phyloP scores from a whole-genome alignment of 352 stramenopile genomes.

The Phytophthora cactorum region DNA sequence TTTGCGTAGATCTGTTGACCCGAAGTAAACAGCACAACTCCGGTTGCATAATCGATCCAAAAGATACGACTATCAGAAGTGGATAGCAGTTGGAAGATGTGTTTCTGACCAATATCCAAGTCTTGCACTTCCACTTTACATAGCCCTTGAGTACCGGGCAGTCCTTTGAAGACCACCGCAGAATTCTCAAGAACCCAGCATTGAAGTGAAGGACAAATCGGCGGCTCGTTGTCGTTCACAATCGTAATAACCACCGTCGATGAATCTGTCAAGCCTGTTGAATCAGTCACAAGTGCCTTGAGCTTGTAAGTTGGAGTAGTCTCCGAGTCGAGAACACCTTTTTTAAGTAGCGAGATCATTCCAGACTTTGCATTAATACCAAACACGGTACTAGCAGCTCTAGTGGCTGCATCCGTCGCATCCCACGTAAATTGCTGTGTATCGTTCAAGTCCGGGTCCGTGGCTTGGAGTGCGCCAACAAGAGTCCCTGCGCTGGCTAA shows the following conservation, averaged over 20 bases:
- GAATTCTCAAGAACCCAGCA: constrained; percentile 70
- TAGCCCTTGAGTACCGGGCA: constrained; percentile 40
- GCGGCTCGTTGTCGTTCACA: constrained; percentile 59
- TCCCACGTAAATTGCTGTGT: constrained; percentile 32
- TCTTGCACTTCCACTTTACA: constrained; percentile 51
- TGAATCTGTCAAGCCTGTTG: constrained; percentile 26
- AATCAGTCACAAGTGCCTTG: constrained; percentile 23
- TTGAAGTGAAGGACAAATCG: constrained; percentile 47
- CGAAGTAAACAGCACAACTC: constrained; percentile 38
- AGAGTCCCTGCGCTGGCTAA: constrained; percentile 35
- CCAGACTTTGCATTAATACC: constrained; percentile 18
- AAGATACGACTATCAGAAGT: constrained; percentile 32
- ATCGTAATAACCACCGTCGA: constrained; percentile 32
- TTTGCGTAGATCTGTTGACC: constrained; percentile 34
- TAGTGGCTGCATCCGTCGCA: constrained; percentile 7
- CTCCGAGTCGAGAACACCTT: constrained; percentile 22
- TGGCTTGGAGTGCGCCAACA: constrained; percentile 47
- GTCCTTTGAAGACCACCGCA: constrained; percentile 30
- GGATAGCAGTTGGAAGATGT: constrained; percentile 57
- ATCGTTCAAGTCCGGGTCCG: constrained; percentile 49
- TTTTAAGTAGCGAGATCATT: constrained; percentile 18
- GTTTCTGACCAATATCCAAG: constrained; percentile 44
- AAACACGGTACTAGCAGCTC: constrained; percentile 15
- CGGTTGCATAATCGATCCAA: constrained; percentile 36
- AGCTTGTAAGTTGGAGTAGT: constrained; percentile 7